These are phyloP conservation scores for Sporothrix inflata DNA, from an alignment of 2,329 filamentous ascomycete species.

Conservation along the genomic window DNA sequence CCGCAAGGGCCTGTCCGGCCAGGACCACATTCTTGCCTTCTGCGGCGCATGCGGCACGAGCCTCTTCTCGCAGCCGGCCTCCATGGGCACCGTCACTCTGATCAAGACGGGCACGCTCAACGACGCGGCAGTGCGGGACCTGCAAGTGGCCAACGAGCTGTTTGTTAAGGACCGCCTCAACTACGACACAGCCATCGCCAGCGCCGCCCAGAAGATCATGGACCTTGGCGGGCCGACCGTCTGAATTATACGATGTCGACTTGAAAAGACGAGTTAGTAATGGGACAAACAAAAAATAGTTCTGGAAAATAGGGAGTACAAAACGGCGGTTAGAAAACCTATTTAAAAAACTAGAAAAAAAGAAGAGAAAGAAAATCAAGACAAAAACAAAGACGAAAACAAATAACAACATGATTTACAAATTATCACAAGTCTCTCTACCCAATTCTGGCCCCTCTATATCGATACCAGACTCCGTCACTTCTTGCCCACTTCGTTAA, in stretches of 20 bases:
- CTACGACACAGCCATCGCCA: background rate
- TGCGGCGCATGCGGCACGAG: background rate
- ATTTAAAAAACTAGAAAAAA: background rate
- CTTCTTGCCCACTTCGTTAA: background rate
- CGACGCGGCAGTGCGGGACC: background rate
- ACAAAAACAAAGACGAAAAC: background rate
- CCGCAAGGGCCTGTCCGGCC: background rate
- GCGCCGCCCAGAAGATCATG: background rate
- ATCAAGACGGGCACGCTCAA: constrained; percentile 13
- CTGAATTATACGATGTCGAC: background rate
- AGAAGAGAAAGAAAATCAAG: background rate
- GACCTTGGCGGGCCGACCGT: background rate
- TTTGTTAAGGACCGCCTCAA: constrained; percentile 12
- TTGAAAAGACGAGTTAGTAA: no score
- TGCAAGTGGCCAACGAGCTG: background rate
- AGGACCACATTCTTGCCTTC: background rate
- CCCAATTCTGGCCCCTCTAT: background rate
- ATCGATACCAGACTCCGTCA: background rate
- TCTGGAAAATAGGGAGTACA: background rate
- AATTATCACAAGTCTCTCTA: background rate
- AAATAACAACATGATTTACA: background rate
- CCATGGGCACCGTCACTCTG: background rate
- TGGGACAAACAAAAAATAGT: background rate
- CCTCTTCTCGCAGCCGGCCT: constrained; percentile 1
- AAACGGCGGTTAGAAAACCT: background rate